These are phyloP conservation scores for Puccinia polysora DNA, from an alignment of 1,284 basidiomycete genomes.

Conservation along the genomic window DNA sequence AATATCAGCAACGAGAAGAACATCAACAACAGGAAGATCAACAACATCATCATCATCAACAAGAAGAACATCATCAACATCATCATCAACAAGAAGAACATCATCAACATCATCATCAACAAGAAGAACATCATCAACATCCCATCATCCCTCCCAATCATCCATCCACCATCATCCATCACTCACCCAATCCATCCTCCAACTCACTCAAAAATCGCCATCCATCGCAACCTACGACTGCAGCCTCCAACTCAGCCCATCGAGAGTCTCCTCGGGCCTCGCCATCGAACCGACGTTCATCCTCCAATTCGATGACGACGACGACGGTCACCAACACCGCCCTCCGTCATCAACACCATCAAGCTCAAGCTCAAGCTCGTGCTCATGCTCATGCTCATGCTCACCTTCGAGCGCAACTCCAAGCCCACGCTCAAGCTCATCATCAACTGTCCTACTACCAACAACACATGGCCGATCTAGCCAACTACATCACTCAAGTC, in stretches of 20 bases:
- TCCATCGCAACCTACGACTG: not conserved
- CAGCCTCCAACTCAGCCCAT: not conserved
- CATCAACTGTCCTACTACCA: constrained; percentile 42
- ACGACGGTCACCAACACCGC: not conserved
- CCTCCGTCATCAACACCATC: constrained; percentile 21
- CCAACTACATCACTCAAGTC: constrained; percentile 44
- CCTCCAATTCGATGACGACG: constrained; percentile 10
- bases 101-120: not conserved
- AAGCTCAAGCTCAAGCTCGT: constrained; percentile 22
- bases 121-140: not conserved
- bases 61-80: not conserved
- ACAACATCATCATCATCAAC: not conserved
- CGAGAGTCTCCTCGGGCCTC: too few species aligned
- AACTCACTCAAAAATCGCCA: not conserved
- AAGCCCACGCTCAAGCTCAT: constrained; percentile 25
- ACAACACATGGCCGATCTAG: constrained; percentile 41
- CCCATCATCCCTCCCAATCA: not conserved
- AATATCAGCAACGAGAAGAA: not conserved
- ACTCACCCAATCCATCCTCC: not conserved
- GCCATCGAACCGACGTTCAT: constrained; percentile 4
- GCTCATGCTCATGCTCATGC: constrained; percentile 32
- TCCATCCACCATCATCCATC: not conserved
- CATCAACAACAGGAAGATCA: not conserved
- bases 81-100: not conserved
- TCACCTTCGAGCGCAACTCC: constrained; percentile 20